These are phyloP conservation scores for Linum trigynum DNA, from an alignment of 345 rosid genomes.

Conservation along the genomic window DNA sequence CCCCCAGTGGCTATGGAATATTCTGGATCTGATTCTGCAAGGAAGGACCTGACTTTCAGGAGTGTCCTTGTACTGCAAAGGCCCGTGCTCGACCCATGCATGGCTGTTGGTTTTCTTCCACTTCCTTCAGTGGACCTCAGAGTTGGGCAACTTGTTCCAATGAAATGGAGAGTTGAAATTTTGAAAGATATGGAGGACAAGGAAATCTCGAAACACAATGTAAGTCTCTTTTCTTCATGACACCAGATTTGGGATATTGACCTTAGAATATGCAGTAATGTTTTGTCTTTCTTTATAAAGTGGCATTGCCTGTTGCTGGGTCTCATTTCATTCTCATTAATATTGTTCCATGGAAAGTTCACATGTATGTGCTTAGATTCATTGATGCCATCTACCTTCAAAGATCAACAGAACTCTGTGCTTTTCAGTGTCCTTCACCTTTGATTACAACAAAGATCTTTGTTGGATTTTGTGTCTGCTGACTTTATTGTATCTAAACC, in stretches of 20 bases:
- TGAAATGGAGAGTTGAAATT: slow-evolving; percentile 91
- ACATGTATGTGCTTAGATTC: background rate
- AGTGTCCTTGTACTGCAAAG: slow-evolving; percentile 68
- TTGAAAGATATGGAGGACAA: slow-evolving; percentile 48
- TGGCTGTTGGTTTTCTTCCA: slow-evolving; percentile 86
- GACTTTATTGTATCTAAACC: too few relatives aligned
- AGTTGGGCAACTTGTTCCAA: slow-evolving; percentile 75
- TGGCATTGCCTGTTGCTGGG: background rate
- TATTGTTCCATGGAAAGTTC: background rate
- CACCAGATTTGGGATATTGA: background rate
- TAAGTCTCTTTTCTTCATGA: slow-evolving; percentile 27
- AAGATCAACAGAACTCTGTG: background rate
- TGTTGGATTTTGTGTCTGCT: too few relatives aligned
- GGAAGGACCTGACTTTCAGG: slow-evolving; percentile 63
- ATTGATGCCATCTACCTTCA: background rate
- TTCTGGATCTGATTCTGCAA: slow-evolving; percentile 25
- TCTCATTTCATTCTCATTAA: background rate
- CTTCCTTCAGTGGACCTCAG: slow-evolving; percentile 73
- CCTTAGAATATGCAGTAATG: background rate
- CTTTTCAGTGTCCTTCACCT: background rate
- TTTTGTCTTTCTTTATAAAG: background rate
- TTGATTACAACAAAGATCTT: too few relatives aligned
- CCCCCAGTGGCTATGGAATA: slow-evolving; percentile 47
- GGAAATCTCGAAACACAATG: slow-evolving; percentile 27
- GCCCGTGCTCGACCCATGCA: slow-evolving; percentile 88